Base-by-base conservation (phyloP, 345 rosid genomes). In the Murraya koenigii region DNA sequence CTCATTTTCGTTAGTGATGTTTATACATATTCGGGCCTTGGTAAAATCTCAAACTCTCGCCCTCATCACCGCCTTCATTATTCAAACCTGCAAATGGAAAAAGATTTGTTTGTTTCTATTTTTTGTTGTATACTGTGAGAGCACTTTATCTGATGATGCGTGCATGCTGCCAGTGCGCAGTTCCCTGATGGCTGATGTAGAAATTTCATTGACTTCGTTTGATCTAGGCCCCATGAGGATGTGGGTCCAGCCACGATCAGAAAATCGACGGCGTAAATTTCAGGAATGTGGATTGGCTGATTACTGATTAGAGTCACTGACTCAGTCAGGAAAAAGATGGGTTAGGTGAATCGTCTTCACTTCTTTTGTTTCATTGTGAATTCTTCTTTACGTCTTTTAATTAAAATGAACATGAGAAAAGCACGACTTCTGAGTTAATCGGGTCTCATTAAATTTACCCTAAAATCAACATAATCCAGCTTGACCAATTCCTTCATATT, bases 201-300 rank as follows among this genome's bases (percentile, higher is more conserved):
- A 39, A 41, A 19, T 30, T 25, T 47, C n/a, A 64, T 49, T 64
- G 62, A 49, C 35, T 64, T 32, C 17, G 5, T 19, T 44, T 9
- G 23, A 10, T 6, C 28, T 13, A 11, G 69, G 17, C 33, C 77
- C 19, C 28, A 28, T 11, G 26, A 1, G 4, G 4, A 60, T 10
- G 39, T 49, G 70, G 33, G 20, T 61, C 68, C 58, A 39, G 20
- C 4, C n/a, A 38, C 26, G 38, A 9, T 49, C 60, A 70, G 8
- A 28, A 4, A 54, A 28, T 26, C 66, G 69, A 74, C 77, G 77
- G 69, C 52, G 20, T 20, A 19, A 30, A 63, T 44, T 62, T 63
- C 28, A 44, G 23, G 28, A 30, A 19, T 28, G 38, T 62, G 28
- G 41, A 74, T 62, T 41, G 20, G 38, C 26, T 61, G 68, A 74